phyloP scores from a whole-genome alignment of 352 stramenopile species.

The Phytophthora tentaculata region DNA sequence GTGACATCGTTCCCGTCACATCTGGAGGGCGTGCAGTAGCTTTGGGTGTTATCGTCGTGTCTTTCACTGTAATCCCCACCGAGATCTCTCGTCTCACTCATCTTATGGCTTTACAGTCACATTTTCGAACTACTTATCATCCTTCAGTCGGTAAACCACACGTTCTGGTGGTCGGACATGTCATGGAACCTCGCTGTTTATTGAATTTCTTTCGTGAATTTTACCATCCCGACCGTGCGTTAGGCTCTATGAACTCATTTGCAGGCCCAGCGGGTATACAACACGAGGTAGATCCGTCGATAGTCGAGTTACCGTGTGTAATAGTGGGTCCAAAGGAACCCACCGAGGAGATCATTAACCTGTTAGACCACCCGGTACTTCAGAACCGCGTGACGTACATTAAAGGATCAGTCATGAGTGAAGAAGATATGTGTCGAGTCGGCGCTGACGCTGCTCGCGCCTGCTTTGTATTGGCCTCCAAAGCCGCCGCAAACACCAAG shows the following conservation, averaged over 20 bases:
- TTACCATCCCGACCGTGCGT: conserved; percentile 63
- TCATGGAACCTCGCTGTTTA: conserved; percentile 54
- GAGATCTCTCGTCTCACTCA: conserved; percentile 61
- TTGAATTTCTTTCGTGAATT: conserved; percentile 72
- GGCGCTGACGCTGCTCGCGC: conserved; percentile 55
- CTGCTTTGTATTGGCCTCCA: conserved; percentile 64
- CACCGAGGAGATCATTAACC: conserved; percentile 52
- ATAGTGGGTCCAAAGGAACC: conserved; percentile 63
- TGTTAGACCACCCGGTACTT: conserved; percentile 67
- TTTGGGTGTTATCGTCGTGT: conserved; percentile 58
- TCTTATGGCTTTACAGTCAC: conserved; percentile 68
- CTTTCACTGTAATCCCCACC: conserved; percentile 62
- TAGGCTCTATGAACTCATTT: conserved; percentile 28
- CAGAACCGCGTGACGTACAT: conserved; percentile 70
- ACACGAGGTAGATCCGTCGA: conserved; percentile 29
- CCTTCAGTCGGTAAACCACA: conserved; percentile 60
- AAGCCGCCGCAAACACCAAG: conserved; percentile 45
- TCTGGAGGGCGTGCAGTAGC: conserved; percentile 47
- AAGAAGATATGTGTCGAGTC: conserved; percentile 71
- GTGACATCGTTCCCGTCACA: conserved; percentile 56
- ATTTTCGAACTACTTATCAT: conserved; percentile 65
- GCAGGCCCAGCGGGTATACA: conserved; percentile 5
- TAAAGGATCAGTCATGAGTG: conserved; percentile 69
- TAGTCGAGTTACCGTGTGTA: conserved; percentile 57
- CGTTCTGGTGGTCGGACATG: conserved; percentile 60